Conservation (phyloP, 2,329 filamentous ascomycete genomes). For the Aspergillus uvarum region DNA sequence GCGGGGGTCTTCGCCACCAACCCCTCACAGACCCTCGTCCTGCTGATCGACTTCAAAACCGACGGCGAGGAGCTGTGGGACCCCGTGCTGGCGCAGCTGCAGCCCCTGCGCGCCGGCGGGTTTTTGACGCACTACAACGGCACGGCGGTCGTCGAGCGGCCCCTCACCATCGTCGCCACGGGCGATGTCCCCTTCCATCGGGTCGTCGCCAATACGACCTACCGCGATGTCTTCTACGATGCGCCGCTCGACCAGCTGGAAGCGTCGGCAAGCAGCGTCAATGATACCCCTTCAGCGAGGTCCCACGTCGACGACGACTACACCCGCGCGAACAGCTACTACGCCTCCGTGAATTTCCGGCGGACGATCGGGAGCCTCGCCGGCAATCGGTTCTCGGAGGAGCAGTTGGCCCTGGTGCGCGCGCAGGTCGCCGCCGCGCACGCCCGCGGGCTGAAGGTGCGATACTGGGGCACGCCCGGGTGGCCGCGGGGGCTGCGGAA, state of each 20-base stretch:
- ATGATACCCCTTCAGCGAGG: too few species aligned
- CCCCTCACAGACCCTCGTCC: constrained; percentile 55
- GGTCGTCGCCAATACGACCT: constrained; percentile 38
- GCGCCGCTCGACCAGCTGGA: constrained; percentile 40
- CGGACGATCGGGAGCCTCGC: constrained; percentile 52
- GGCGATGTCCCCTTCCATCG: constrained; percentile 48
- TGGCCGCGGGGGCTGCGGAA: constrained; percentile 59
- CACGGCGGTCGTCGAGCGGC: constrained; percentile 31
- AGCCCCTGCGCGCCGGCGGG: constrained; percentile 42
- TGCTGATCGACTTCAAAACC: constrained; percentile 71
- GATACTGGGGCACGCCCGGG: constrained; percentile 61
- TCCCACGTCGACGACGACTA: constrained; percentile 33
- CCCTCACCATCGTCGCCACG: constrained; percentile 50
- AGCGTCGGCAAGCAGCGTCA: not conserved
- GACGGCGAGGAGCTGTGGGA: constrained; percentile 40
- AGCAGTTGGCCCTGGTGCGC: constrained; percentile 47
- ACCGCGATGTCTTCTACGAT: constrained; percentile 53
- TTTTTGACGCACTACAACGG: constrained; percentile 50
- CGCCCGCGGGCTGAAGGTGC: constrained; percentile 53
- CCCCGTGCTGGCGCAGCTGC: constrained; percentile 36
- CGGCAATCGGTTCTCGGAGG: constrained; percentile 48
- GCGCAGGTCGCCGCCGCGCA: constrained; percentile 52
- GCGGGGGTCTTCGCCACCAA: constrained; percentile 58
- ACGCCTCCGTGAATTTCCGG: constrained; percentile 61
- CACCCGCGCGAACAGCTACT: constrained; percentile 61